Evolutionary conservation across 768 basidiomycete genomes (phyloP).

Genomic region (Podaxis mareebaensis): DNA sequence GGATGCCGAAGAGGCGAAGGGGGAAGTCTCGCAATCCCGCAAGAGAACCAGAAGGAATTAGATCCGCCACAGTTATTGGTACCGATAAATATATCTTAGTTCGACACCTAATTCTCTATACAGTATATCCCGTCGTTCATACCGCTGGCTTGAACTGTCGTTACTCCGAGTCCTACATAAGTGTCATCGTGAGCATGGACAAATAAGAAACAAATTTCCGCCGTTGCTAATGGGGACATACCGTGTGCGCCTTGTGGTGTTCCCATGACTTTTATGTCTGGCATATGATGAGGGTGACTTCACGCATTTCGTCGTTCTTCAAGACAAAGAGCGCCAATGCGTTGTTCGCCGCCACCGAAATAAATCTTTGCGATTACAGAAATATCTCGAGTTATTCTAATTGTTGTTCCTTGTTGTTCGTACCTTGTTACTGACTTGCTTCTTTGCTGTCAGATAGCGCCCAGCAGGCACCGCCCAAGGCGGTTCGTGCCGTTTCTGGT

Average conservation of each 20-base stretch:
- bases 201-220: slow-evolving; percentile 43
- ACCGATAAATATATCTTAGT: not conserved
- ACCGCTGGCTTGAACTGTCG: too few relatives aligned
- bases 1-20: not conserved
- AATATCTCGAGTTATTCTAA: slow-evolving; percentile 75
- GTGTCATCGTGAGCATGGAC: not conserved
- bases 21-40: not conserved
- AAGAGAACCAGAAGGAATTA: not conserved
- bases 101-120: slow-evolving; percentile 12
- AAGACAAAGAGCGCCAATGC: slow-evolving; percentile 56
- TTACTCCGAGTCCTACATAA: too few relatives aligned
- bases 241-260: slow-evolving; percentile 67
- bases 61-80: not conserved
- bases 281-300: slow-evolving; percentile 63
- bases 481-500: slow-evolving; percentile 67
- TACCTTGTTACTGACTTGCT: slow-evolving; percentile 1
- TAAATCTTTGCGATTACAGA: slow-evolving; percentile 64
- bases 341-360: slow-evolving; percentile 63
- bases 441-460: slow-evolving; percentile 46
- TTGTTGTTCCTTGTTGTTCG: slow-evolving; percentile 34
- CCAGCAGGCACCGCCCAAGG: slow-evolving; percentile 68
- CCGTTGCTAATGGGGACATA: slow-evolving; percentile 79
- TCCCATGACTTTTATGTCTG: slow-evolving; percentile 50
- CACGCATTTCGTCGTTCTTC: slow-evolving; percentile 80
- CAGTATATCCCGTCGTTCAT: slow-evolving; percentile 31